Base-by-base conservation (phyloP, 1,284 basidiomycete genomes). In the Tetrapyrgos nigripes region DNA sequence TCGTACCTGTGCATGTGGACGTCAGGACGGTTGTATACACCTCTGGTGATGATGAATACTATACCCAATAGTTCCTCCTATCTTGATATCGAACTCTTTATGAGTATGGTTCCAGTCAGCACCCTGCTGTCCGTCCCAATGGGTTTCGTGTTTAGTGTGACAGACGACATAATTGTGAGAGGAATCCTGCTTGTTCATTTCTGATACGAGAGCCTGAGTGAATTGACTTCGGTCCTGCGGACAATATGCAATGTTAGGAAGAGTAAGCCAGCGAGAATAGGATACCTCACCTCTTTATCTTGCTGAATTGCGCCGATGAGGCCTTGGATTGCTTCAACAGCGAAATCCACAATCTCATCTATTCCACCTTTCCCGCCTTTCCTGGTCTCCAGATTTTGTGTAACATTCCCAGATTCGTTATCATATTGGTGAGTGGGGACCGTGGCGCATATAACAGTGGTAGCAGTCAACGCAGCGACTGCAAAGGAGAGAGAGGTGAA, bases 71-170 rank as follows among this genome's bases (percentile, higher is more conserved):
- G 66, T 69, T 17, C 57, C 57, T 21, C 58, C 60, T 37, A 68
- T 17, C 44, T 53, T 56, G 55, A 64, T 56, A 43, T 65, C 65
- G 46, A 67, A 64, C 45, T 67, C 66, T 29, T 61, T 56, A 46
- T 68, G 65, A n/a, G 49, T 19, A 48, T 67, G 67, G 44, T 45
- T 59, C 68, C 66, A 67, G 43, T 69, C 62, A 48, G 53, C 57
- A 40, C 64, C 67, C 40, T 43, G 51, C 24, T 26, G 50, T 8
- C 66, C 62, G 27, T 64, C 58, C 31, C 45, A 68, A n/a, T 67
- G 35, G 1, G 57, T 59, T 27, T 52, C 44, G 43, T 68, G 65
- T 31, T 68, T 65, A 4, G 63, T 61, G 50, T 68, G 66, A 31
- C 65, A 65, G 6, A 51, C 50, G 11, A 65, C 59, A 55, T 57